Evolutionary conservation across 768 basidiomycete species (phyloP).

Genomic region (Boletus edulis): DNA sequence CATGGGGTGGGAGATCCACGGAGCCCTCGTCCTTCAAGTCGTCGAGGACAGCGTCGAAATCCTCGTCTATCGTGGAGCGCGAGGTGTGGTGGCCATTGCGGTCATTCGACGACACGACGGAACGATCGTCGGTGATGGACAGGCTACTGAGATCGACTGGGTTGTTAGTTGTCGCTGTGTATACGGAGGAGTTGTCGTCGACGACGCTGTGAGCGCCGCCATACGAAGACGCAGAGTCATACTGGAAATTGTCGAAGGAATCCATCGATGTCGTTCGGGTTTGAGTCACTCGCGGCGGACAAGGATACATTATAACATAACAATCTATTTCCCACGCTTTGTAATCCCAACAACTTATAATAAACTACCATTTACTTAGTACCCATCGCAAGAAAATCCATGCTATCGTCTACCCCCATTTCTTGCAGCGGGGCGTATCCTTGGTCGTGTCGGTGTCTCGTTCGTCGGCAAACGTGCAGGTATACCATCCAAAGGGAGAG

Average conservation of each 20-base stretch:
- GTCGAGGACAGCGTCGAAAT: constrained; percentile 87
- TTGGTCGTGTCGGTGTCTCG: constrained; percentile 64
- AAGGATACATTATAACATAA: constrained; percentile 10
- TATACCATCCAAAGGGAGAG: constrained; percentile 29
- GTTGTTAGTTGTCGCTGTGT: constrained; percentile 66
- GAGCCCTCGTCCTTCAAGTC: constrained; percentile 81
- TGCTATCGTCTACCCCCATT: constrained; percentile 44
- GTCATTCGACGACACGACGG: constrained; percentile 39
- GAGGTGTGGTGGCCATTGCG: constrained; percentile 36
- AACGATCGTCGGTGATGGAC: constrained; percentile 64
- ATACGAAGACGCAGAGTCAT: constrained; percentile 80
- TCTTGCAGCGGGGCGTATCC: constrained; percentile 42
- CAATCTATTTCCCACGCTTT: constrained; percentile 26
- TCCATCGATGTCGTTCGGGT: constrained; percentile 52
- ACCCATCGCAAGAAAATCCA: no score
- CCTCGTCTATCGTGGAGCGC: constrained; percentile 59
- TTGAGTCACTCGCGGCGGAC: background rate
- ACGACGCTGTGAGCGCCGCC: constrained; percentile 65
- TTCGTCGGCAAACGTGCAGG: constrained; percentile 40
- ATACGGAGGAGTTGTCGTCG: constrained; percentile 80
- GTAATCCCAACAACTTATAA: constrained; percentile 8
- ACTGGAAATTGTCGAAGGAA: constrained; percentile 83
- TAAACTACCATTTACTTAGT: no score
- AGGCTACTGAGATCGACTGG: constrained; percentile 65
- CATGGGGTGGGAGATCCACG: constrained; percentile 85